These are phyloP conservation scores for Saccharomyces jurei DNA, from an alignment of 805 yeast genomes.

Conservation along the genomic window DNA sequence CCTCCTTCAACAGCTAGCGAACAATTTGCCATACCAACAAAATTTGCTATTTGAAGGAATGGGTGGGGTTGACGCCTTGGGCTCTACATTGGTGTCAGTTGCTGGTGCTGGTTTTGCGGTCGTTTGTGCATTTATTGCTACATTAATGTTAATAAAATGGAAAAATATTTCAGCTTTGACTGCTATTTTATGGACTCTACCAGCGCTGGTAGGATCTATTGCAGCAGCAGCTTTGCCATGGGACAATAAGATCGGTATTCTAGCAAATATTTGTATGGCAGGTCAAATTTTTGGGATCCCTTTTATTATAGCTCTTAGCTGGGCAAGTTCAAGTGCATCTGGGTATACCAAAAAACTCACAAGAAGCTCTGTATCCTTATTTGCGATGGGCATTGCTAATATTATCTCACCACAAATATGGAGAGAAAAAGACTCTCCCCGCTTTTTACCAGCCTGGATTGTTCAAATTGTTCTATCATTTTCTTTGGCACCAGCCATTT, in stretches of 20 bases:
- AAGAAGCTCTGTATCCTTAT: conserved; percentile 39
- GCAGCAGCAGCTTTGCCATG: conserved; percentile 39
- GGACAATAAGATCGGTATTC: conserved; percentile 37
- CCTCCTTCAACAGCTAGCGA: conserved; percentile 42
- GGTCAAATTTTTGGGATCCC: conserved; percentile 38
- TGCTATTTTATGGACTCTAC: conserved; percentile 34
- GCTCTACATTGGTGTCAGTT: conserved; percentile 45
- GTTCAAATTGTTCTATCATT: conserved; percentile 50
- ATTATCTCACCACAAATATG: conserved; percentile 51
- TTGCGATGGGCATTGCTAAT: conserved; percentile 42
- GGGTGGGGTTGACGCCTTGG: conserved; percentile 36
- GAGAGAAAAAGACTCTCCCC: conserved; percentile 41
- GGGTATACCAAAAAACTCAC: conserved; percentile 46
- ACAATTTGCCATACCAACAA: conserved; percentile 47
- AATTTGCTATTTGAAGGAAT: conserved; percentile 40
- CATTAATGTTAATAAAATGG: conserved; percentile 27
- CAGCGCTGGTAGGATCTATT: conserved; percentile 40
- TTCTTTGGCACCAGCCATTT: conserved; percentile 37
- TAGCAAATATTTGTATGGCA: conserved; percentile 44
- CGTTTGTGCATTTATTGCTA: conserved; percentile 34
- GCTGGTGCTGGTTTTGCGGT: conserved; percentile 46
- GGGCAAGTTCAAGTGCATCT: conserved; percentile 32
- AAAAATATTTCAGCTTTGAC: conserved; percentile 36
- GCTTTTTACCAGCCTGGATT: conserved; percentile 42
- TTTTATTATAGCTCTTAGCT: conserved; percentile 33